phyloP scores from a whole-genome alignment of 2,329 filamentous ascomycete species.

The Keithomyces neogunnii region DNA sequence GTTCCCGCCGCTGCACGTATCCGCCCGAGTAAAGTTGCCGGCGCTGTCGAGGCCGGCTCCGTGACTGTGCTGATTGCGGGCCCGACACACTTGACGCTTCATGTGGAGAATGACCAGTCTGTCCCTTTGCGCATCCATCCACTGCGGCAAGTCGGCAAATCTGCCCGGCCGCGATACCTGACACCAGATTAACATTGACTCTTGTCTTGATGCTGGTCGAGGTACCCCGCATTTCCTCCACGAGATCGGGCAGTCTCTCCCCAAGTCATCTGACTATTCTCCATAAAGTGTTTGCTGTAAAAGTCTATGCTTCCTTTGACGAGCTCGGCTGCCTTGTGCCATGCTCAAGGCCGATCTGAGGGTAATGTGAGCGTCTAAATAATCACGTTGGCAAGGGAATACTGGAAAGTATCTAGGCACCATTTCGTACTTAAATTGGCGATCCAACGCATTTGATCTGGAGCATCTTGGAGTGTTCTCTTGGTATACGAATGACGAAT shows the following conservation, averaged over 20 bases:
- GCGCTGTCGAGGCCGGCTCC: constrained; percentile 50
- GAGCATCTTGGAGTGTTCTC: no score
- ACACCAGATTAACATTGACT: neutral
- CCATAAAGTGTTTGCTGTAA: neutral
- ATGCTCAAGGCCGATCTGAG: neutral
- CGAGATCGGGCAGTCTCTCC: neutral
- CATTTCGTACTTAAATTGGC: no score
- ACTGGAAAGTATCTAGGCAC: no score
- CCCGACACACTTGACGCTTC: constrained; percentile 32
- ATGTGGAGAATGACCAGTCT: neutral
- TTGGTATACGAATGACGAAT: no score
- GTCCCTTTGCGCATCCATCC: neutral
- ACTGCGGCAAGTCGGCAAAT: neutral
- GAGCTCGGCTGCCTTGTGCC: neutral
- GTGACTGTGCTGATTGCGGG: constrained; percentile 44
- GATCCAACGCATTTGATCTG: no score
- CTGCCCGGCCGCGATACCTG: constrained; percentile 33
- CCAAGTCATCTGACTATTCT: neutral
- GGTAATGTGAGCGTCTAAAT: no score
- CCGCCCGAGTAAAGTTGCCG: constrained; percentile 24
- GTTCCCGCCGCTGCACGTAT: neutral
- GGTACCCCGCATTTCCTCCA: neutral
- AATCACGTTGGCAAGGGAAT: no score
- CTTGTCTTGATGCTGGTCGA: no score
- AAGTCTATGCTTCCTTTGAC: neutral